Percentiles rank a stretch among this genome's conserved stretches.
These are phyloP conservation scores for Thalia dealbata DNA, from an alignment of 176 grass and related monocot species.

Conservation along the genomic window DNA sequence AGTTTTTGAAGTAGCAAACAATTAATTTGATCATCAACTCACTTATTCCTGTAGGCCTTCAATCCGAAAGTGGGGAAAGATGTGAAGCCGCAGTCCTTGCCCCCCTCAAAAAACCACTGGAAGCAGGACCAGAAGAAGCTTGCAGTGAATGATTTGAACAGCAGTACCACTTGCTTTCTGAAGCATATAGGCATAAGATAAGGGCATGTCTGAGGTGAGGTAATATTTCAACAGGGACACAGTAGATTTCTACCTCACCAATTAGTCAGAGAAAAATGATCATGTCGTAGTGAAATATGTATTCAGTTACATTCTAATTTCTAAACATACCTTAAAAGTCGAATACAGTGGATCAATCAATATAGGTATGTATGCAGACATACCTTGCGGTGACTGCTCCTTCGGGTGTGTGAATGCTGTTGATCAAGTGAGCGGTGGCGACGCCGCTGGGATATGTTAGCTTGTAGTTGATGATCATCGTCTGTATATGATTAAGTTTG, in stretches of 20 bases:
- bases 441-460: slow-evolving; percentile 56
- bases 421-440: slow-evolving; percentile 53
- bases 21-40: not conserved
- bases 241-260: no score
- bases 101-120: slow-evolving; percentile 47
- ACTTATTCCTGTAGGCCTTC: slow-evolving; percentile 30
- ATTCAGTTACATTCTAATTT: no score
- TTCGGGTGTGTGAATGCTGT: slow-evolving; percentile 52
- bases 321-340: no score
- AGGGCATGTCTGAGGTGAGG: no score
- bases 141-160: slow-evolving; percentile 44
- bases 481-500: slow-evolving; percentile 16
- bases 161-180: slow-evolving; percentile 35
- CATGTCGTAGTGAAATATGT: no score
- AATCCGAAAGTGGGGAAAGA: slow-evolving; percentile 50
- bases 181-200: not conserved
- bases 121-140: slow-evolving; percentile 37
- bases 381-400: slow-evolving; percentile 46
- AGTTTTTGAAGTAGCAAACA: not conserved
- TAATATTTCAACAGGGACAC: no score
- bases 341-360: not conserved
- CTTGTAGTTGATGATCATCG: slow-evolving; percentile 43
- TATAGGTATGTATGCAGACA: not conserved
- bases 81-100: slow-evolving; percentile 34
- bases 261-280: no score